phyloP scores from a whole-genome alignment of 1,139 yeast genomes.

The Yamadazyma conglobata region DNA sequence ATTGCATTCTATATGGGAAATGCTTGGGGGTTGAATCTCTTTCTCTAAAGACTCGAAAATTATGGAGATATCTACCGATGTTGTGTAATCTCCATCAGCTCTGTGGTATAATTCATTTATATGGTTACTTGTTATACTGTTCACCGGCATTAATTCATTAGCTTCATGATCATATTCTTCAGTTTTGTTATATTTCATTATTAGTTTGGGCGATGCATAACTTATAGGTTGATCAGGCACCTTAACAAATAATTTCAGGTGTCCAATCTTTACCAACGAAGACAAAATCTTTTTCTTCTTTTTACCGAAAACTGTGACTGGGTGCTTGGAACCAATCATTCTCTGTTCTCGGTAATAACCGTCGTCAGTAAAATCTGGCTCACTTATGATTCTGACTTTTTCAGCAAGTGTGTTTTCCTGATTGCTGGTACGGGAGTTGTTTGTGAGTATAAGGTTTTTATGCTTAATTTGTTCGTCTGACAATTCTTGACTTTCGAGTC shows the following conservation, averaged over 20 bases:
- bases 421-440: slow-evolving; percentile 10
- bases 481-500: slow-evolving; percentile 24
- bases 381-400: slow-evolving; percentile 12
- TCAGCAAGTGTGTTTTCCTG: slow-evolving; percentile 7
- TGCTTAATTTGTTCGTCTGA: slow-evolving; percentile 31
- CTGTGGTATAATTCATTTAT: slow-evolving; percentile 35
- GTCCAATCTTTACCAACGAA: slow-evolving; percentile 33
- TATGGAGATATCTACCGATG: slow-evolving; percentile 25
- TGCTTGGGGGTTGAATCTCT: slow-evolving; percentile 28
- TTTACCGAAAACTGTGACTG: slow-evolving; percentile 30
- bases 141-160: slow-evolving; percentile 17
- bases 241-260: slow-evolving; percentile 29
- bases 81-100: slow-evolving; percentile 20
- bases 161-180: slow-evolving; percentile 10
- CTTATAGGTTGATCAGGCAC: slow-evolving; percentile 37
- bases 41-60: slow-evolving; percentile 22
- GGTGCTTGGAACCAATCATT: slow-evolving; percentile 27
- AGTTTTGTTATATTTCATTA: slow-evolving; percentile 33
- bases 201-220: slow-evolving; percentile 37
- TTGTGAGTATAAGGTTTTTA: slow-evolving; percentile 26
- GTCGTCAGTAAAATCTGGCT: slow-evolving; percentile 12
- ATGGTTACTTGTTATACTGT: slow-evolving; percentile 19
- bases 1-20: slow-evolving; percentile 32
- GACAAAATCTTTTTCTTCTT: slow-evolving; percentile 39
- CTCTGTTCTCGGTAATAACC: slow-evolving; percentile 19